These are phyloP conservation scores for Stephanodiscus triporus DNA, from an alignment of 108 stramenopile species.

Conservation along the genomic window DNA sequence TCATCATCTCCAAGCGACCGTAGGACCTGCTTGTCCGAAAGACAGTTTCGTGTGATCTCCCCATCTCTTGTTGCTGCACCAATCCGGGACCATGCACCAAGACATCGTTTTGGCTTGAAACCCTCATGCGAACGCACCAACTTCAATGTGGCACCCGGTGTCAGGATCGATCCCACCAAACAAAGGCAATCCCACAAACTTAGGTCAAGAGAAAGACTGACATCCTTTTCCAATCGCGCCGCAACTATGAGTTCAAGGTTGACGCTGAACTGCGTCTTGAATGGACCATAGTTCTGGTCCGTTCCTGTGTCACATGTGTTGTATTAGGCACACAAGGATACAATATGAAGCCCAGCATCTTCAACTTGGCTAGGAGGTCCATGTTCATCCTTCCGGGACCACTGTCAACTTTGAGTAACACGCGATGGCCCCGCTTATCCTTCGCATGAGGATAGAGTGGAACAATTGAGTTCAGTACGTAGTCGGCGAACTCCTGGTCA, in stretches of 20 bases:
- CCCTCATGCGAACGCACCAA: not conserved
- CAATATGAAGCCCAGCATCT: constrained; percentile 5
- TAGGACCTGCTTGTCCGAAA: not conserved
- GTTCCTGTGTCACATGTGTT: constrained; percentile 6
- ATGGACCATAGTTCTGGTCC: constrained; percentile 19
- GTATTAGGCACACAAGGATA: constrained; percentile 24
- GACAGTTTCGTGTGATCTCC: not conserved
- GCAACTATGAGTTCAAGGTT: not conserved
- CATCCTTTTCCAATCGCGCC: not conserved
- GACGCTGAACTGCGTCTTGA: not conserved
- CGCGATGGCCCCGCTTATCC: constrained; percentile 17
- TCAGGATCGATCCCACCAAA: not conserved
- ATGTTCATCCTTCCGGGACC: constrained; percentile 10
- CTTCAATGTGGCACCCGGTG: not conserved
- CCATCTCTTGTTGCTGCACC: not conserved
- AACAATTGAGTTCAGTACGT: constrained; percentile 6
- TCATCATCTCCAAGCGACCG: not conserved
- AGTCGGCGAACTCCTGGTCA: constrained; percentile 4
- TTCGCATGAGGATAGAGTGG: constrained; percentile 15
- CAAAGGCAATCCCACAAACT: constrained; percentile 1
- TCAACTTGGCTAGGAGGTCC: not conserved
- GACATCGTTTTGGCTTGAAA: not conserved
- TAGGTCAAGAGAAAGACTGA: not conserved
- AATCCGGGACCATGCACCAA: not conserved
- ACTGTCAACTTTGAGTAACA: constrained; percentile 22